Percentiles rank a stretch among this genome's conserved stretches.
phyloP scores from a whole-genome alignment of 1,139 yeast species.

The Candida freyschussii region DNA sequence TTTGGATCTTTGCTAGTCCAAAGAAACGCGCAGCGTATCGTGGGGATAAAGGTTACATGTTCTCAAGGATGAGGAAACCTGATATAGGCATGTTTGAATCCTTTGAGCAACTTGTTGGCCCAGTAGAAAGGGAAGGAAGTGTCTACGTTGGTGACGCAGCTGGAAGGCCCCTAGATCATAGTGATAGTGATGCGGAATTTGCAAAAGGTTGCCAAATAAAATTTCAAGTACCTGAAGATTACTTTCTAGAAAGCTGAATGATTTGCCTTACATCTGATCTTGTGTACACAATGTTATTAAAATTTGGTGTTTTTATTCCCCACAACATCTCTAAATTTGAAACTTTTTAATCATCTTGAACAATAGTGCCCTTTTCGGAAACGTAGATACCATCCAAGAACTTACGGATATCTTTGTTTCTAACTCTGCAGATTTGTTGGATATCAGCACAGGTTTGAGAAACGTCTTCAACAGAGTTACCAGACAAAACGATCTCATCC shows the following conservation, averaged over 20 bases:
- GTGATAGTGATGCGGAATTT: slow-evolving; percentile 70
- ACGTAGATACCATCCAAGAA: slow-evolving; percentile 99
- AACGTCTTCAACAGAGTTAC: slow-evolving; percentile 97
- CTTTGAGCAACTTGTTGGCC: slow-evolving; percentile 33
- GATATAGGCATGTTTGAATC: slow-evolving; percentile 63
- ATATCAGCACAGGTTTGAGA: slow-evolving; percentile 98
- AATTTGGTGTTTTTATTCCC: too few species aligned
- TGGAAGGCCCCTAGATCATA: slow-evolving; percentile 70
- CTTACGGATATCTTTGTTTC: slow-evolving; percentile 99
- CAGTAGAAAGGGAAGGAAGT: slow-evolving; percentile 40
- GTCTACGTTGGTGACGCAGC: slow-evolving; percentile 97
- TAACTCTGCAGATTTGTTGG: slow-evolving; percentile 97
- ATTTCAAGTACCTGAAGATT: slow-evolving; percentile 63
- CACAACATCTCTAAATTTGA: slow-evolving; percentile 1
- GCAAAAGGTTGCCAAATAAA: slow-evolving; percentile 51
- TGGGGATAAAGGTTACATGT: slow-evolving; percentile 33
- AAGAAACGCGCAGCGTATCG: slow-evolving; percentile 39
- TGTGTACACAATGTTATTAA: too few species aligned
- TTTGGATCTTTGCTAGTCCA: slow-evolving; percentile 63
- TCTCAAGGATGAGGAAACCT: slow-evolving; percentile 64
- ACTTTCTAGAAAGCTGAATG: slow-evolving; percentile 10
- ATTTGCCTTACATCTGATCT: slow-evolving; percentile 3
- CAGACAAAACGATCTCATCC: slow-evolving; percentile 89
- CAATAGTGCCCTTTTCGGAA: slow-evolving; percentile 90
- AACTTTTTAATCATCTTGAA: slow-evolving; percentile 31